Base-by-base conservation (phyloP, 2,329 filamentous ascomycete species). In the Periconia sp. region DNA sequence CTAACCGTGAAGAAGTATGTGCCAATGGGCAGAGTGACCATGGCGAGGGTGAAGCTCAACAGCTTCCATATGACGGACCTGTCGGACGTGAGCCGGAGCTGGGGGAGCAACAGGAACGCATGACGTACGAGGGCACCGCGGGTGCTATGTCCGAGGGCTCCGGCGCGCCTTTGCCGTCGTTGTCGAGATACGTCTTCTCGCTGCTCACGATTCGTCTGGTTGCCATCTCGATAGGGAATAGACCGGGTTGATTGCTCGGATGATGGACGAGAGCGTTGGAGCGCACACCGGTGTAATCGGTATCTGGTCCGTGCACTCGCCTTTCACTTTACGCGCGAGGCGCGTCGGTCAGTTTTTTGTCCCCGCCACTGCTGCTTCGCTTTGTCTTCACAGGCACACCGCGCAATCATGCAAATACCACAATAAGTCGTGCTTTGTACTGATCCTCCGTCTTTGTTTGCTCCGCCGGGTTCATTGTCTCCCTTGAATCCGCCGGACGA, bases 1-100 rank as follows among this genome's bases (percentile, higher is more conserved):
- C 92, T 81, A 19, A 95, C 79, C 0, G 88, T 88, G 32, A 88
- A 62, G 69, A 95, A 99, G 72, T 96, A 99, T 29, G 88, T 90
- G 28, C 89, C 86, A 57, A 99, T 89, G 11, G 94, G 94, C 15
- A 88, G 73, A 12, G 87, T 81, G 47, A 96, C 81, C 92, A 99
- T 97, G 65, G 91, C 92, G 26, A 92, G 76, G 0, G 92, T 95
- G 73, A 96, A 97, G 52, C 82, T 85, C 12, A 97, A 79, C 15
- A 99, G 84, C 74, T 97, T 99, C 64, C 86, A 75, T 53, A 99
- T 94, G 54, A 97, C 91, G 64, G 87, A 79, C 43, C 90, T 90
- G 45, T 7, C 25, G 17, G 17, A 8, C 12, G 25, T 21, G 7
- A 16, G 26, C 36, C 18, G 43, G 40, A n/a, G 31, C 18, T 28